Percentiles rank a stretch among this genome's conserved stretches.
Conservation (phyloP, 139 green algal genomes). For the Picochlorum sp. region DNA sequence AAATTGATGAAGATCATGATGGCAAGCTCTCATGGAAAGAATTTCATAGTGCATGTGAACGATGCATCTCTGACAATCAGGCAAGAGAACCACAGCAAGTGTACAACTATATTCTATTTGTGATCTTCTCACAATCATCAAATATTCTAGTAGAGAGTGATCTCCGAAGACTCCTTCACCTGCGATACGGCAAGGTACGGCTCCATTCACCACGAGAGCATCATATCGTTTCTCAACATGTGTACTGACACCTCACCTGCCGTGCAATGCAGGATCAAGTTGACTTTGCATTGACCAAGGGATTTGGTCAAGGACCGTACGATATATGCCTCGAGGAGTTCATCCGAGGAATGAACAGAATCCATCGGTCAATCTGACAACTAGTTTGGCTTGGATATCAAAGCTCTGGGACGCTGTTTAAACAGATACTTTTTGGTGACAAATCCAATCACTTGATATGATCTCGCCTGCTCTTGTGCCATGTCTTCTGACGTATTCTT, state of each 20-base stretch:
- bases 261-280: too few species aligned
- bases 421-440: constrained; percentile 72
- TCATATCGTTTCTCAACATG: not conserved
- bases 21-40: constrained; percentile 4
- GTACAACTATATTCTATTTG: constrained; percentile 91
- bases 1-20: constrained; percentile 94
- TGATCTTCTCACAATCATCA: constrained; percentile 68
- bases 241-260: not conserved
- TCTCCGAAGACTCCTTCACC: constrained; percentile 85
- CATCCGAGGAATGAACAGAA: not conserved
- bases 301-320: not conserved
- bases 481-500: constrained; percentile 6
- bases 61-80: constrained; percentile 9
- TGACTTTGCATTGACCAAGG: not conserved
- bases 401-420: constrained; percentile 60
- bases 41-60: not conserved
- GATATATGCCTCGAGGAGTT: not conserved
- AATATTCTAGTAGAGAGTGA: not conserved
- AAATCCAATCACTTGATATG: constrained; percentile 36
- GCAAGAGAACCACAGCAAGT: constrained; percentile 82
- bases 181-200: constrained; percentile 52
- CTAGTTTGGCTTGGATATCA: constrained; percentile 47
- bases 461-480: not conserved
- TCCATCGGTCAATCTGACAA: not conserved
- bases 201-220: not conserved